Percentiles rank a stretch among this genome's conserved stretches.
These are phyloP conservation scores for Lobosporangium transversale DNA, from an alignment of 192 early-diverging fungal genomes.

Conservation along the genomic window DNA sequence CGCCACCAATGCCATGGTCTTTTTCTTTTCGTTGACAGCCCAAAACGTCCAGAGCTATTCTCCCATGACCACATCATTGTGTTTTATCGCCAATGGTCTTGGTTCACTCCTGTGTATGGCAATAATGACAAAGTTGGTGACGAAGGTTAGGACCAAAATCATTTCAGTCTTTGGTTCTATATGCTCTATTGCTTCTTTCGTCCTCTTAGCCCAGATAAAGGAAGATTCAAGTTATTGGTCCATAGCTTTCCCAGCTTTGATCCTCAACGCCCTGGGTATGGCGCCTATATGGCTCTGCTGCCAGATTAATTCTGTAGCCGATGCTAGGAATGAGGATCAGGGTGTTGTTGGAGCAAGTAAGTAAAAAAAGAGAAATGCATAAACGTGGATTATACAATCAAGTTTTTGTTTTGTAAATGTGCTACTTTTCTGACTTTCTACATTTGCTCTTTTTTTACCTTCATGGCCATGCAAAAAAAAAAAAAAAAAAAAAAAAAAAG, in stretches of 20 bases:
- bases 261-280: conserved; percentile 24
- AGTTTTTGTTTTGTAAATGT: too few species aligned
- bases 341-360: conserved; percentile 33
- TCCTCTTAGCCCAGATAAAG: conserved; percentile 25
- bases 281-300: conserved; percentile 38
- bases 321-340: conserved; percentile 35
- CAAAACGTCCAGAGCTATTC: conserved; percentile 46
- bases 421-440: too few species aligned
- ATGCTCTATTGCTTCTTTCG: conserved; percentile 10
- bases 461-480: too few species aligned
- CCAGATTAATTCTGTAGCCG: conserved; percentile 33
- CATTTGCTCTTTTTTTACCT: too few species aligned
- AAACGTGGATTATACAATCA: too few species aligned
- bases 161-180: conserved; percentile 16
- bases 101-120: conserved; percentile 36
- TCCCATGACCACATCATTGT: conserved; percentile 44
- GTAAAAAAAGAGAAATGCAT: too few species aligned
- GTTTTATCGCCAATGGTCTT: conserved; percentile 50
- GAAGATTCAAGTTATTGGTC: conserved; percentile 17
- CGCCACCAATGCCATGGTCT: conserved; percentile 49
- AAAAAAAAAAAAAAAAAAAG: too few species aligned
- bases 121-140: conserved; percentile 13
- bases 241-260: conserved; percentile 29
- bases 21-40: conserved; percentile 52
- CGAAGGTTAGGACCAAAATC: conserved; percentile 15